A percentile compares a stretch with the other conserved stretches of the same genome.
Conservation (phyloP, 805 yeast genomes). For the Yamadazyma tumulicola region DNA sequence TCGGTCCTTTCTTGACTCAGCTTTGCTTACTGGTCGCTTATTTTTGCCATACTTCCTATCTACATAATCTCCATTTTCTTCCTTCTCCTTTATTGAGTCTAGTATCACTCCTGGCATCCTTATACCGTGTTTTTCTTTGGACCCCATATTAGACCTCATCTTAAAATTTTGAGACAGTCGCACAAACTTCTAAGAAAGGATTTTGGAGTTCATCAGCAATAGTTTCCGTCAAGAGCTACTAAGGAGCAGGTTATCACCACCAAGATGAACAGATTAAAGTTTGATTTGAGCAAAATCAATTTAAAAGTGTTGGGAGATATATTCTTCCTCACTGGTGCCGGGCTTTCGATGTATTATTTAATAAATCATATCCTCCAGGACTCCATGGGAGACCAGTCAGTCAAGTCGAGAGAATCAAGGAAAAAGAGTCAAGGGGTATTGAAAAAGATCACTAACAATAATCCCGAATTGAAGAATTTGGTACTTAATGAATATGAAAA, state of each 20-base stretch:
- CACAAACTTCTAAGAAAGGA: conserved; percentile 1
- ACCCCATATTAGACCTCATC: conserved; percentile 8
- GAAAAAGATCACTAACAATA: conserved; percentile 35
- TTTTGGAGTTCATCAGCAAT: too few relatives aligned
- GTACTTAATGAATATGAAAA: conserved; percentile 72
- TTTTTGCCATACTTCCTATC: conserved; percentile 14
- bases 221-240: neutral
- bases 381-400: conserved; percentile 24
- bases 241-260: neutral
- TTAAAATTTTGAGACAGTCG: conserved; percentile 1
- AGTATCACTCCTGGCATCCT: conserved; percentile 53
- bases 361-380: conserved; percentile 40
- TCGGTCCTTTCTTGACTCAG: conserved; percentile 29
- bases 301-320: conserved; percentile 40
- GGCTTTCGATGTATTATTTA: conserved; percentile 66
- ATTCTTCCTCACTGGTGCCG: conserved; percentile 52
- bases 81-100: conserved; percentile 44
- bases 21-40: conserved; percentile 10
- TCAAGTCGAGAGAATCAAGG: conserved; percentile 57
- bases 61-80: conserved; percentile 43
- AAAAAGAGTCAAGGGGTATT: conserved; percentile 49
- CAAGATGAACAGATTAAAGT: conserved; percentile 28
- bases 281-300: conserved; percentile 38
- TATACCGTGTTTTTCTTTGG: conserved; percentile 36
- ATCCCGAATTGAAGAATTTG: conserved; percentile 55